phyloP scores from a whole-genome alignment of 495 filamentous ascomycete species.

The Aspergillus nidulans region DNA sequence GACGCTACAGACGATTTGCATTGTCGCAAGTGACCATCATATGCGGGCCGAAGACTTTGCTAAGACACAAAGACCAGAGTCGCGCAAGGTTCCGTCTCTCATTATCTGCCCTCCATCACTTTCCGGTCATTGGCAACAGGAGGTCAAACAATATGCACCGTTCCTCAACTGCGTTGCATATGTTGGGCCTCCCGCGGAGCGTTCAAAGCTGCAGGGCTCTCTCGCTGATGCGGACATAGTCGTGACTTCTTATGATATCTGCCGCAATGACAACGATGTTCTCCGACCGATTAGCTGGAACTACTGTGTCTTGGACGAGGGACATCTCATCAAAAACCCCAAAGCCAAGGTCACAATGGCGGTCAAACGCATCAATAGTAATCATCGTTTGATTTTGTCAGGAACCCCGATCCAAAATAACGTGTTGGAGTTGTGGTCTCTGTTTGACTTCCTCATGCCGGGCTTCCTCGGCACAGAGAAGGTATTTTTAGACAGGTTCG shows the following conservation, averaged over 20 bases:
- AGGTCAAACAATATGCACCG: slow-evolving; percentile 89
- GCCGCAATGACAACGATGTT: slow-evolving; percentile 83
- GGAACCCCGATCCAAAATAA: slow-evolving; percentile 99
- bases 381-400: slow-evolving; percentile 92
- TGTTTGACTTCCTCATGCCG: slow-evolving; percentile 99
- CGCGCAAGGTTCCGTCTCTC: slow-evolving; percentile 77
- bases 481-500: slow-evolving; percentile 95
- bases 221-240: slow-evolving; percentile 81
- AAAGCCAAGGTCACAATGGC: slow-evolving; percentile 88
- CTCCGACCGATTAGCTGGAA: slow-evolving; percentile 89
- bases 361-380: slow-evolving; percentile 81
- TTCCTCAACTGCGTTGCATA: slow-evolving; percentile 87
- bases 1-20: slow-evolving; percentile 94
- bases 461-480: slow-evolving; percentile 98
- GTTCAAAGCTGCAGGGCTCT: slow-evolving; percentile 59
- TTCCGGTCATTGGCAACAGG: slow-evolving; percentile 98
- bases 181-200: slow-evolving; percentile 80
- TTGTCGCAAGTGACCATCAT: slow-evolving; percentile 96
- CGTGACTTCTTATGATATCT: slow-evolving; percentile 96
- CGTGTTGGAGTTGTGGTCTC: slow-evolving; percentile 94
- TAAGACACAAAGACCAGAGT: slow-evolving; percentile 70
- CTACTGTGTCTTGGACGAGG: slow-evolving; percentile 95
- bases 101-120: slow-evolving; percentile 95
- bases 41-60: slow-evolving; percentile 84
- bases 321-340: slow-evolving; percentile 97